These are phyloP conservation scores for Pyricularia pennisetigena DNA, from an alignment of 2,329 filamentous ascomycete genomes.

Conservation along the genomic window DNA sequence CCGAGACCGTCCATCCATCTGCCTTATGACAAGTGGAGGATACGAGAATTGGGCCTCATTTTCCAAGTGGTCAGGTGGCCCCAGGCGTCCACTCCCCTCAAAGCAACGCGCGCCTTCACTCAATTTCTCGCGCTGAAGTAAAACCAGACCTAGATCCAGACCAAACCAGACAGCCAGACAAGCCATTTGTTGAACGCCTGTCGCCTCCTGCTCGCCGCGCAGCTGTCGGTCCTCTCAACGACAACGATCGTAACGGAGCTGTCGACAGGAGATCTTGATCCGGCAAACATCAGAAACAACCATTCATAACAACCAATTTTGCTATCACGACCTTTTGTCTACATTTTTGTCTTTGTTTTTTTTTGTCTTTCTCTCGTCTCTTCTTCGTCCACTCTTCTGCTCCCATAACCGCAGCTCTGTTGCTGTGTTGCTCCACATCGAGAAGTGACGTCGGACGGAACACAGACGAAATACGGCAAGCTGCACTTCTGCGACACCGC, in stretches of 20 bases:
- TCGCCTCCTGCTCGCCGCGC: background rate
- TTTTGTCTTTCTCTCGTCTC: background rate
- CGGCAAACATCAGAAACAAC: background rate
- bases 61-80: background rate
- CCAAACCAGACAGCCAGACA: background rate
- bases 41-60: background rate
- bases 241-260: background rate
- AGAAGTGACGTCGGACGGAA: background rate
- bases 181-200: background rate
- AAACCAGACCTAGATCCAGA: background rate
- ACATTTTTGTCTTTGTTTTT: background rate
- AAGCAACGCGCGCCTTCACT: background rate
- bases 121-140: background rate
- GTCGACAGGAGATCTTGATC: background rate
- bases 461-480: background rate
- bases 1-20: background rate
- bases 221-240: background rate
- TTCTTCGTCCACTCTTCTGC: background rate
- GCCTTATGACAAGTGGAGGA: background rate
- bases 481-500: background rate
- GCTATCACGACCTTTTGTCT: background rate
- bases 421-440: background rate
- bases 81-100: background rate
- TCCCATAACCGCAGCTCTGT: background rate
- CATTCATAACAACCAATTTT: background rate